Evolutionary conservation across 2,329 filamentous ascomycete species (phyloP), one percentile per base, ranked within the genome.

Genomic region (Metarhizium anisopliae): DNA sequence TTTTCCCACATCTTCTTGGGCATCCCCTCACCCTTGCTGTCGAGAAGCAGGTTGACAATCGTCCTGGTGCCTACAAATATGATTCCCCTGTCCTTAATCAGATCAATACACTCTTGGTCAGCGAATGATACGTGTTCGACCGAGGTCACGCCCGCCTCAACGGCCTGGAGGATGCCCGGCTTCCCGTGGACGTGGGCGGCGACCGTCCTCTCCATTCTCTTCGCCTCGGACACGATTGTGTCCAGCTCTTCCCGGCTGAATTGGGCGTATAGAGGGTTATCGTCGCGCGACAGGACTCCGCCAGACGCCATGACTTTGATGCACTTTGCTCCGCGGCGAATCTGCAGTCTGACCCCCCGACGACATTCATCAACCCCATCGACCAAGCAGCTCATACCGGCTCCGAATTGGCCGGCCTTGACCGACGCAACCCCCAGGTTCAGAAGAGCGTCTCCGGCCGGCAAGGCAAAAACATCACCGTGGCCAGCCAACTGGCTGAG

Each of bases 401-500:
- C 57, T 2, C 65, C 64, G 8, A 66, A 68, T 36, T 71, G 67
- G 0, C 70, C 70, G 3, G 67, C 59, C 0, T 57, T 25, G 4
- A 25, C 25, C 25, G 25, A 25, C 25, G 25, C 25, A 25, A 25
- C 3, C 4, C 25, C 25, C 2, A 68, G 57, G 53, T 66, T 69
- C 14, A 67, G 58, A 1, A 72, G 66, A 18, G 67, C 66, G 42
- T 70, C 67, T 7, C 70, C 70, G 0, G 71, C 64, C 0, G 71
- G 70, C 30, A 71, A 47, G 20, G 59, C 56, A 58, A 69, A 71
- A 11, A 68, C 52, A 53, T 74, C 72, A 16, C 74, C 75, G 61
- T 79, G 77, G 1, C 78, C 77, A 7, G 72, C 77, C 0, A 74
- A 77, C 59, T 74, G 74, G 54, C 70, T 72, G 47, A 81, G 70